Conservation (phyloP, 106 monocot species). For the Dendrobium chrysotoxum region DNA sequence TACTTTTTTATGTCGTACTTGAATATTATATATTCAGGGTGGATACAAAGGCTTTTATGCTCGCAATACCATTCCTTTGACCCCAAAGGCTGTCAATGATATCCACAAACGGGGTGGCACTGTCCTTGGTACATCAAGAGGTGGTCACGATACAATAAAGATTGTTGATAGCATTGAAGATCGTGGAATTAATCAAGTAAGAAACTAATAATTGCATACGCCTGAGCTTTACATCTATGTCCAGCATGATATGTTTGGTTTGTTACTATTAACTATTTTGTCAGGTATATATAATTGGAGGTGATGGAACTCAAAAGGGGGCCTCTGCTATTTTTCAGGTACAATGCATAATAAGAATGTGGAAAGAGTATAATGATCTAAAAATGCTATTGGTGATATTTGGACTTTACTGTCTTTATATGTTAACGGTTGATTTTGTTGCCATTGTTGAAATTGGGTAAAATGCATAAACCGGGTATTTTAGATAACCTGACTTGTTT, state of each 20-base stretch:
- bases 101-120: conserved; percentile 88
- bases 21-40: conserved; percentile 28
- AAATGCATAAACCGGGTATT: too few relatives aligned
- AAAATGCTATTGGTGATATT: neutral
- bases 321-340: conserved; percentile 75
- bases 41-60: conserved; percentile 82
- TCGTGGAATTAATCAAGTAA: conserved; percentile 76
- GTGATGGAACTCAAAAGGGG: conserved; percentile 94
- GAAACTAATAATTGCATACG: neutral
- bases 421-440: too few relatives aligned
- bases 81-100: conserved; percentile 68
- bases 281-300: conserved; percentile 88
- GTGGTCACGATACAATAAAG: conserved; percentile 70
- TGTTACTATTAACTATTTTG: neutral
- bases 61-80: conserved; percentile 51
- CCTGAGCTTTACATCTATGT: neutral
- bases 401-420: neutral
- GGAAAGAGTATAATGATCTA: neutral
- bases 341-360: conserved; percentile 7
- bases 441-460: too few relatives aligned
- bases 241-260: too few relatives aligned
- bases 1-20: neutral
- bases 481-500: too few relatives aligned
- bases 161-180: conserved; percentile 82
- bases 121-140: conserved; percentile 68